phyloP scores from a whole-genome alignment of 352 stramenopile genomes.

The Phytopythium mirpurense region DNA sequence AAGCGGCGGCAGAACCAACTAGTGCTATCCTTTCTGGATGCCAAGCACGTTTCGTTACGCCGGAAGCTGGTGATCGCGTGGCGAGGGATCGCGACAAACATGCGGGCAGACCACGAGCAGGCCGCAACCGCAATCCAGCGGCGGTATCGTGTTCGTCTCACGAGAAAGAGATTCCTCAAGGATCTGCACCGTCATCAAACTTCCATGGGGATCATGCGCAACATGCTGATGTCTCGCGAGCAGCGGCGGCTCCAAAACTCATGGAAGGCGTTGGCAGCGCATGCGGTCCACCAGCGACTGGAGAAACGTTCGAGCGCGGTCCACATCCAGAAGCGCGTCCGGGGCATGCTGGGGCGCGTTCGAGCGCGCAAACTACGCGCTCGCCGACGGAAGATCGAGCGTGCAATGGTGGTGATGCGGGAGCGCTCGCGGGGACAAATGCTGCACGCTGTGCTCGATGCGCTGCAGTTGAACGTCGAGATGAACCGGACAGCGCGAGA shows the following conservation, averaged over 20 bases:
- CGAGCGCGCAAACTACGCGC: constrained; percentile 27
- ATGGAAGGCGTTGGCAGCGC: constrained; percentile 38
- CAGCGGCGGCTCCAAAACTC: constrained; percentile 17
- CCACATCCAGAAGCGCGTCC: constrained; percentile 39
- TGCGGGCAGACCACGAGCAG: constrained; percentile 11
- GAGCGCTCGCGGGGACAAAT: constrained; percentile 28
- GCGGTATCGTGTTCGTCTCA: constrained; percentile 22
- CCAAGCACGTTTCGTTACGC: background rate
- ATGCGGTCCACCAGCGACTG: constrained; percentile 44
- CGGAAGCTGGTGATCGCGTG: constrained; percentile 20
- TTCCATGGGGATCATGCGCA: constrained; percentile 44
- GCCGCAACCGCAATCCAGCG: constrained; percentile 35
- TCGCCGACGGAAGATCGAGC: constrained; percentile 28
- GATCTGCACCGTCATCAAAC: constrained; percentile 39
- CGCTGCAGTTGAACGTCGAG: constrained; percentile 26
- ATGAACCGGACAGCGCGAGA: constrained; percentile 21
- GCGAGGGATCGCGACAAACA: constrained; percentile 12
- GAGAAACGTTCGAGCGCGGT: constrained; percentile 39
- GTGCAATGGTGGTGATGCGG: constrained; percentile 23
- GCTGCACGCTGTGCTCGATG: constrained; percentile 24
- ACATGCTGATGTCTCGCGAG: constrained; percentile 31
- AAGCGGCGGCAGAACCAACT: constrained; percentile 27
- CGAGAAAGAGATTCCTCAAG: constrained; percentile 27
- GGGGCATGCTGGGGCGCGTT: constrained; percentile 36
- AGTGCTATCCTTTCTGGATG: constrained; percentile 18